Conservation (phyloP, 768 basidiomycete species). For the Suillus subaureus region DNA sequence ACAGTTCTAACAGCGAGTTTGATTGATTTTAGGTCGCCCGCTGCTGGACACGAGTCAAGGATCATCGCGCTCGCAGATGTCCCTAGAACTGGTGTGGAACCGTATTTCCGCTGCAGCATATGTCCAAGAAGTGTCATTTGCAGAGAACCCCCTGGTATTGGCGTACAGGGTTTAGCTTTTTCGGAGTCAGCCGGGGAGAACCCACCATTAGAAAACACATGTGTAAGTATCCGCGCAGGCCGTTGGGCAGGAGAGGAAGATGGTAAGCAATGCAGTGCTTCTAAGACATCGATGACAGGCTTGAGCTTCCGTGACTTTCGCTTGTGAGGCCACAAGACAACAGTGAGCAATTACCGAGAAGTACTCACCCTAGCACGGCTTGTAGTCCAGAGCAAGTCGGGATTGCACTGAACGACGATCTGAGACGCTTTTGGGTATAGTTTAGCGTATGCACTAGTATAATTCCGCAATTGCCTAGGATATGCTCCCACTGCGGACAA, state of each 20-base stretch:
- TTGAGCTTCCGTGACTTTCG: slow-evolving; percentile 20
- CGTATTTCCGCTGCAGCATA: slow-evolving; percentile 23
- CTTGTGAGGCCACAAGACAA: slow-evolving; percentile 3
- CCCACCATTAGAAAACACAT: slow-evolving; percentile 34
- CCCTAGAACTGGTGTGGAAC: slow-evolving; percentile 8
- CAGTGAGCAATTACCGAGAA: not conserved
- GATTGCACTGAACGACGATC: slow-evolving; percentile 27
- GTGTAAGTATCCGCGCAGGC: slow-evolving; percentile 26
- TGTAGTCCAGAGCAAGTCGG: slow-evolving; percentile 22
- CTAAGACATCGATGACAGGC: slow-evolving; percentile 27
- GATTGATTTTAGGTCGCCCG: slow-evolving; percentile 16
- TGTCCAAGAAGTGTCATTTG: slow-evolving; percentile 23
- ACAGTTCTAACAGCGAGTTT: slow-evolving; percentile 22
- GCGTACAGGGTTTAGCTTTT: not conserved
- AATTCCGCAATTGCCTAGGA: slow-evolving; percentile 29
- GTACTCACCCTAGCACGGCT: slow-evolving; percentile 17
- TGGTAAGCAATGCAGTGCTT: slow-evolving; percentile 25
- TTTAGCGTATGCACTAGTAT: slow-evolving; percentile 25
- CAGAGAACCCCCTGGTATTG: slow-evolving; percentile 22
- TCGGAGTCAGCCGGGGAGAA: not conserved
- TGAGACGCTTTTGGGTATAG: slow-evolving; percentile 30
- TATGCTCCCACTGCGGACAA: slow-evolving; percentile 23
- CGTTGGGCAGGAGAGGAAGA: not conserved
- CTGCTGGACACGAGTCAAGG: slow-evolving; percentile 26
- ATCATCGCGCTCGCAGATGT: slow-evolving; percentile 20